These are phyloP conservation scores for Colletotrichum siamense DNA, from an alignment of 2,329 filamentous ascomycete species.

Conservation along the genomic window DNA sequence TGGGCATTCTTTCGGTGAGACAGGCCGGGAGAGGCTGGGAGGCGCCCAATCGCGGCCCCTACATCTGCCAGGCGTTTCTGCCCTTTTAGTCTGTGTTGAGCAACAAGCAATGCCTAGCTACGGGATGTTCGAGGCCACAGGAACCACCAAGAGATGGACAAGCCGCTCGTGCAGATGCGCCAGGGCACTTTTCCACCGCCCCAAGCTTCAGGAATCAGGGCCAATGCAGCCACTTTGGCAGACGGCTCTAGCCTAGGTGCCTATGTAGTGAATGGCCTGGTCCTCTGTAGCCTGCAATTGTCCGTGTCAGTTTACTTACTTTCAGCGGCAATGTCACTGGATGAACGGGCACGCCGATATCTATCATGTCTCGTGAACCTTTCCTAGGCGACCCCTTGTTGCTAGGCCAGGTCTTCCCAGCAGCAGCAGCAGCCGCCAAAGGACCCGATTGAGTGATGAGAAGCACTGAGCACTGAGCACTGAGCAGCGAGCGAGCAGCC, in stretches of 20 bases:
- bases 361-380: background rate
- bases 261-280: background rate
- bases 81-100: background rate
- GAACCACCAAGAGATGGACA: constrained; percentile 9
- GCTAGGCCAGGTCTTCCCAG: background rate
- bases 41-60: background rate
- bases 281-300: background rate
- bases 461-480: background rate
- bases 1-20: constrained; percentile 16
- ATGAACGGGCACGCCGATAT: constrained; percentile 6
- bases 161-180: background rate
- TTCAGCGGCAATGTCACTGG: background rate
- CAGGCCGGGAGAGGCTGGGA: background rate
- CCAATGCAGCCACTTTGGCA: background rate
- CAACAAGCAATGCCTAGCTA: background rate
- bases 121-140: background rate
- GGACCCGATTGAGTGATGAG: background rate
- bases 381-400: background rate
- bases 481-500: background rate
- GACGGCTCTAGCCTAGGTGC: background rate
- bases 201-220: background rate
- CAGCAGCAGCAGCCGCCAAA: background rate
- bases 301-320: background rate
- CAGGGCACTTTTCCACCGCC: background rate
- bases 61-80: background rate